Evolutionary conservation across 2,329 filamentous ascomycete genomes (phyloP), one percentile per base, ranked within the genome.

Genomic region (Phaeoacremonium minimum): DNA sequence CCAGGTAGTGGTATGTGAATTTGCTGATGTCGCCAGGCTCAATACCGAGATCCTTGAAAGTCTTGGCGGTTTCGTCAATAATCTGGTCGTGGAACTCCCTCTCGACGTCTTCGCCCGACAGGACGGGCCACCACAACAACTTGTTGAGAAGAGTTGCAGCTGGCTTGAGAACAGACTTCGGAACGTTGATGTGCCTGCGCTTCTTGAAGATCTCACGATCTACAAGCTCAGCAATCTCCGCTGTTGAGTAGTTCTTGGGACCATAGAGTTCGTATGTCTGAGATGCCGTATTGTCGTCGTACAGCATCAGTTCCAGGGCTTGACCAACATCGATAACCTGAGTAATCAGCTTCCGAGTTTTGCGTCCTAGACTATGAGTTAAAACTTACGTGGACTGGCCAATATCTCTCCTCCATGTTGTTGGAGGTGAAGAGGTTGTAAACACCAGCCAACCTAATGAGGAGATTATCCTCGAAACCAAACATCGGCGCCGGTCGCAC

Each of bases 241-340:
- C 80, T 56, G 89, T 88, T 44, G 83, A 88, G 74, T 97, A 97
- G 56, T 95, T 78, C 64, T 84, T 93, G 31, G 93, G 91, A 3
- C 93, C 93, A 63, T 88, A 95, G 13, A 98, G 83, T 68, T 98
- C 93, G 54, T 77, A 98, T 0, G 91, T 98, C 67, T 97, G 82
- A 8, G 83, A 83, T 7, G 85, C 88, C 14, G 93, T 97, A 55
- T 66, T 85, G 63, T 98, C 93, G 55, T 97, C 90, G 57, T 88
- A 85, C 40, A 89, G 75, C 78, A 98, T 96, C 51, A 76, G 71
- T 68, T 97, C 90, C 12, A 98, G 78, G 32, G 89, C 93, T 53
- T 80, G 75, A 43, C 87, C 91, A 32, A 98, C 85, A 59, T 98
- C 93, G 53, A 93, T 90, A 31, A 79, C 87, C 85, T 44, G 35